Evolutionary conservation across 2,329 filamentous ascomycete species (phyloP).

Genomic region (Helotiales sp.): DNA sequence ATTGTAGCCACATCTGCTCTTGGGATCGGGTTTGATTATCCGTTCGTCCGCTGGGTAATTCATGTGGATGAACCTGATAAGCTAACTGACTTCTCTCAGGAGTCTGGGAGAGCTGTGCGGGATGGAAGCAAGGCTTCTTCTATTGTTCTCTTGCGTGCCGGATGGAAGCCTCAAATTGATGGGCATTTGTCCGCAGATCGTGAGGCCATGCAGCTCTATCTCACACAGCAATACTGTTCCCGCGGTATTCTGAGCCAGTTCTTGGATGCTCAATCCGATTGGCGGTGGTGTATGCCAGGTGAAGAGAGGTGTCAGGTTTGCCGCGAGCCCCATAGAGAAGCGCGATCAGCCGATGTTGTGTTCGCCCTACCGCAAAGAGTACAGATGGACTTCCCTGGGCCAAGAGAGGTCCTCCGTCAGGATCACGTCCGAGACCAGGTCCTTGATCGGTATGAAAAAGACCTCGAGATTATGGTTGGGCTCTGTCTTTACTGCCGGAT

Average conservation of each 20-base stretch:
- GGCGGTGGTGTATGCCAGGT: no score
- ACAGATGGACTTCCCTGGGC: constrained; percentile 4
- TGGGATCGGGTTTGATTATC: constrained; percentile 15
- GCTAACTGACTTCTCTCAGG: neutral
- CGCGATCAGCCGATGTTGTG: no score
- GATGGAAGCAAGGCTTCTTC: no score
- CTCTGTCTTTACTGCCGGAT: constrained; percentile 9
- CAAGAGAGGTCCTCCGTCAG: constrained; percentile 13
- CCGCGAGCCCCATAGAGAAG: no score
- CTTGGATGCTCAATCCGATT: constrained; percentile 10
- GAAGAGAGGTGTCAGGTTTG: no score
- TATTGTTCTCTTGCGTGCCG: no score
- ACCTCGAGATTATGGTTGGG: constrained; percentile 14
- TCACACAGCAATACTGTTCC: neutral
- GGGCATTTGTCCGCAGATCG: no score
- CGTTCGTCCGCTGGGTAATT: constrained; percentile 14
- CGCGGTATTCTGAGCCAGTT: no score
- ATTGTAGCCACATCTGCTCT: constrained; percentile 23
- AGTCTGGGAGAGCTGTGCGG: no score
- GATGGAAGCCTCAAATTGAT: no score
- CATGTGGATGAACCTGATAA: constrained; percentile 9
- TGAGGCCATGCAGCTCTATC: no score
- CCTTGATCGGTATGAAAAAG: constrained; percentile 10
- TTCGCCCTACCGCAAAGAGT: no score
- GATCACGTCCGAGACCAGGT: constrained; percentile 13